Percentiles rank a stretch among this genome's conserved stretches.
These are phyloP conservation scores for Petrea volubilis DNA, from an alignment of 257 asterid genomes.

Conservation along the genomic window DNA sequence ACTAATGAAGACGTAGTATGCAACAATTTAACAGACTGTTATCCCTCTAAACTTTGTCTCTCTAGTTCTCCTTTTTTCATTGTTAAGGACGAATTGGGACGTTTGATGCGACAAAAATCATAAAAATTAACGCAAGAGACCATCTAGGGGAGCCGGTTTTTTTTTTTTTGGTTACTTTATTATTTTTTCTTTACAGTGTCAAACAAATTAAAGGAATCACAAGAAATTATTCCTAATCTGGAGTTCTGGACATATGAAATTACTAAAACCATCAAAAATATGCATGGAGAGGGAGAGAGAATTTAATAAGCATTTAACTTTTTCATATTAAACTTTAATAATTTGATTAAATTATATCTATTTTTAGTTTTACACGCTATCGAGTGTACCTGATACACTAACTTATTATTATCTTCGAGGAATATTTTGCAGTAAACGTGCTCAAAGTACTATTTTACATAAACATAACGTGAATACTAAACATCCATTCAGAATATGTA, in stretches of 20 bases:
- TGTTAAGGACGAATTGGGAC: background rate
- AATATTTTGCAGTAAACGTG: no score
- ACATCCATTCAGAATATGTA: no score
- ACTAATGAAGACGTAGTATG: background rate
- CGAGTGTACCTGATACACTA: no score
- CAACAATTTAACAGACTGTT: constrained; percentile 7
- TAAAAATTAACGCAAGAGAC: background rate
- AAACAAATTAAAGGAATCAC: background rate
- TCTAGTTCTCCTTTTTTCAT: background rate
- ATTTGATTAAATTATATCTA: no score
- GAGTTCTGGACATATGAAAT: background rate
- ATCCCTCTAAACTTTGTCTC: background rate
- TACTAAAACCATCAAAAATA: no score
- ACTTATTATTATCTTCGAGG: no score
- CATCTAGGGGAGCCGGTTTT: background rate
- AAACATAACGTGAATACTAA: no score
- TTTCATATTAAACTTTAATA: no score
- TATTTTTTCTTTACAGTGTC: background rate
- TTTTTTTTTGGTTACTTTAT: background rate
- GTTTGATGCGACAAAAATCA: constrained; percentile 4
- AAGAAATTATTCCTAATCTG: background rate
- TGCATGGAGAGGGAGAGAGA: no score
- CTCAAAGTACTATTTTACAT: no score
- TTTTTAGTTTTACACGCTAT: no score
- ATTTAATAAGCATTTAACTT: no score